phyloP scores from a whole-genome alignment of 495 filamentous ascomycete genomes.

The Aspergillus sparsus region DNA sequence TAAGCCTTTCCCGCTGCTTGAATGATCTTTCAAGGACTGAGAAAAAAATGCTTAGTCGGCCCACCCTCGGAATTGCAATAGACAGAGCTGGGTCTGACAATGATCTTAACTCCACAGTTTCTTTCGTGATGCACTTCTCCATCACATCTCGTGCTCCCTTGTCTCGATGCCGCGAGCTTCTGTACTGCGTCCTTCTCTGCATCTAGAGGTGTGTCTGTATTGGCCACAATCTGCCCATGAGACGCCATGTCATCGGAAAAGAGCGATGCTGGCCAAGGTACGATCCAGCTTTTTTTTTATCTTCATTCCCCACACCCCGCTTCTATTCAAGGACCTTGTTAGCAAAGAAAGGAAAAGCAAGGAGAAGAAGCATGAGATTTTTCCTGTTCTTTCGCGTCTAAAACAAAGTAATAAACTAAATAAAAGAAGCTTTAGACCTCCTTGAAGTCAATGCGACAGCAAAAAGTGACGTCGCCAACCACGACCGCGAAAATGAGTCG shows the following conservation, averaged over 20 bases:
- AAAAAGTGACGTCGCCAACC: slow-evolving; percentile 21
- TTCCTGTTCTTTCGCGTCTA: background rate
- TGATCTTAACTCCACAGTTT: slow-evolving; percentile 12
- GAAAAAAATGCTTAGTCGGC: slow-evolving; percentile 11
- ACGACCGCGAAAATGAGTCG: slow-evolving; percentile 27
- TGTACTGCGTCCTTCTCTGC: slow-evolving; percentile 19
- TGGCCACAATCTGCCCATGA: slow-evolving; percentile 25
- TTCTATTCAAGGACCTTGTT: background rate
- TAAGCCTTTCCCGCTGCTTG: background rate
- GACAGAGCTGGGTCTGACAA: slow-evolving; percentile 3
- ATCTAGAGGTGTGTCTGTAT: slow-evolving; percentile 12
- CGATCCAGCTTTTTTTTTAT: slow-evolving; percentile 9
- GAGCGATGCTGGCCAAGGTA: slow-evolving; percentile 31
- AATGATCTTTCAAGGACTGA: slow-evolving; percentile 1
- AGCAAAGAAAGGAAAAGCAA: background rate
- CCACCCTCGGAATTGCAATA: slow-evolving; percentile 8
- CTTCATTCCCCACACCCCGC: slow-evolving; percentile 9
- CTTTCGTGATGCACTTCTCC: slow-evolving; percentile 19
- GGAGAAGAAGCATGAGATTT: slow-evolving; percentile 12
- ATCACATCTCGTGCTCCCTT: slow-evolving; percentile 5
- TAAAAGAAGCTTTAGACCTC: slow-evolving; percentile 21
- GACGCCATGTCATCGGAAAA: slow-evolving; percentile 39
- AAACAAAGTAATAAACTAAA: background rate
- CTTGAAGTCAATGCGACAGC: slow-evolving; percentile 20
- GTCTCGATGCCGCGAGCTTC: slow-evolving; percentile 19